Conservation (phyloP, 2,329 filamentous ascomycete species). For the Byssothecium circinans region DNA sequence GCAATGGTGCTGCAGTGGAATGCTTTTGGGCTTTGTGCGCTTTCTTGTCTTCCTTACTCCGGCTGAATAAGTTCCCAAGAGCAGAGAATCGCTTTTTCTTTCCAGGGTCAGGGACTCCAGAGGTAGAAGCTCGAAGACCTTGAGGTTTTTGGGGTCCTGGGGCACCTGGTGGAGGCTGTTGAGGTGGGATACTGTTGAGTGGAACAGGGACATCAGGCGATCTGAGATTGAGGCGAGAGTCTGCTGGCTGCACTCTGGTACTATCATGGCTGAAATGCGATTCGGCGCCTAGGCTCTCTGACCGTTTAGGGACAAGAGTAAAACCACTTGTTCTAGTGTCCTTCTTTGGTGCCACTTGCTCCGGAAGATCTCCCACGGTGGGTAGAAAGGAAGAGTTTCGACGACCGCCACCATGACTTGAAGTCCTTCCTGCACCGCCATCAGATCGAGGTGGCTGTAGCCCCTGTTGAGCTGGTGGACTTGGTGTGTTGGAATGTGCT, state of each 20-base stretch:
- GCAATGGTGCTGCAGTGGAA: constrained; percentile 17
- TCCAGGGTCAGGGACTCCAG: constrained; percentile 24
- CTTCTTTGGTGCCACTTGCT: constrained; percentile 18
- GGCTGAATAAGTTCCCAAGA: constrained; percentile 48
- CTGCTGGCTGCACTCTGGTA: constrained; percentile 30
- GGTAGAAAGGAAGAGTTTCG: constrained; percentile 29
- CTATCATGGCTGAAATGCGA: constrained; percentile 36
- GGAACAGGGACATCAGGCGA: constrained; percentile 24
- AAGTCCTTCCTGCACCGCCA: not conserved
- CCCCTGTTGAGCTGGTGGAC: constrained; percentile 1
- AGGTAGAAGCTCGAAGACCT: constrained; percentile 14
- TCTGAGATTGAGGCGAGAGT: constrained; percentile 31
- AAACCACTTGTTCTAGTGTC: constrained; percentile 18
- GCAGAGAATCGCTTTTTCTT: constrained; percentile 52
- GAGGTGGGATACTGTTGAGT: constrained; percentile 27
- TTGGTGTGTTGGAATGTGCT: constrained; percentile 16
- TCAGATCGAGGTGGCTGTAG: constrained; percentile 1
- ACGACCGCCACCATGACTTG: constrained; percentile 11
- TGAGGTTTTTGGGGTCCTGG: constrained; percentile 14
- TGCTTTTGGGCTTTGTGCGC: constrained; percentile 34
- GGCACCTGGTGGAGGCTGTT: constrained; percentile 17
- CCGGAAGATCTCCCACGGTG: constrained; percentile 24
- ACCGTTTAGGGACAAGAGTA: constrained; percentile 16
- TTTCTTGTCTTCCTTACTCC: constrained; percentile 44
- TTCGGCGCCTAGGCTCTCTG: constrained; percentile 29